Conservation (phyloP, 116 monocot species). For the Trichopus zeylanicus region DNA sequence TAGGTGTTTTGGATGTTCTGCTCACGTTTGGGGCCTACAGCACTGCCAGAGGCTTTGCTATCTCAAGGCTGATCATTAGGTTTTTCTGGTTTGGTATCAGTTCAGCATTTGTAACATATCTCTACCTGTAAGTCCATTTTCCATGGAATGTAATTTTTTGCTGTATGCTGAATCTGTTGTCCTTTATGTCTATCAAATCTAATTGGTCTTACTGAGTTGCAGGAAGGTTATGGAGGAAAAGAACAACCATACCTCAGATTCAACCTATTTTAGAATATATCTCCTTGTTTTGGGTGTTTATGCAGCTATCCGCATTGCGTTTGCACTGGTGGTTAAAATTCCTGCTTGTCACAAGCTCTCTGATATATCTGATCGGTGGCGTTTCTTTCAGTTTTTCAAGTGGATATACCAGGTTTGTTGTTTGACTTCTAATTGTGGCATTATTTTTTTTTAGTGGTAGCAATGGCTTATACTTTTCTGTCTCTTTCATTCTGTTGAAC, state of each 20-base stretch:
- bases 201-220: conserved; percentile 8
- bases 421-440: background rate
- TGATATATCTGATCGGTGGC: conserved; percentile 58
- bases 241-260: conserved; percentile 47
- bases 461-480: background rate
- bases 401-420: conserved; percentile 83
- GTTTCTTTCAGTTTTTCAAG: conserved; percentile 96
- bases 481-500: background rate
- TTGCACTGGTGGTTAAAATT: conserved; percentile 79
- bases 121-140: conserved; percentile 66
- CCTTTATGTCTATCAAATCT: background rate
- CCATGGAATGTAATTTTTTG: background rate
- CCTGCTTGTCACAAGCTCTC: conserved; percentile 81
- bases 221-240: conserved; percentile 85
- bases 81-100: conserved; percentile 64
- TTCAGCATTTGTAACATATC: conserved; percentile 52
- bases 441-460: background rate
- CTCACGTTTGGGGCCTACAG: conserved; percentile 95
- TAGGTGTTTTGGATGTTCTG: conserved; percentile 78
- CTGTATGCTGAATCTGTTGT: background rate
- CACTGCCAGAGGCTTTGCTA: conserved; percentile 80
- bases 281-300: conserved; percentile 80
- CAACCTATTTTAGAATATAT: conserved; percentile 79
- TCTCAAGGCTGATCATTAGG: conserved; percentile 77
- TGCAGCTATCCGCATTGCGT: conserved; percentile 50